phyloP scores from a whole-genome alignment of 805 yeast species.

The Metahyphopichia silvanorum region DNA sequence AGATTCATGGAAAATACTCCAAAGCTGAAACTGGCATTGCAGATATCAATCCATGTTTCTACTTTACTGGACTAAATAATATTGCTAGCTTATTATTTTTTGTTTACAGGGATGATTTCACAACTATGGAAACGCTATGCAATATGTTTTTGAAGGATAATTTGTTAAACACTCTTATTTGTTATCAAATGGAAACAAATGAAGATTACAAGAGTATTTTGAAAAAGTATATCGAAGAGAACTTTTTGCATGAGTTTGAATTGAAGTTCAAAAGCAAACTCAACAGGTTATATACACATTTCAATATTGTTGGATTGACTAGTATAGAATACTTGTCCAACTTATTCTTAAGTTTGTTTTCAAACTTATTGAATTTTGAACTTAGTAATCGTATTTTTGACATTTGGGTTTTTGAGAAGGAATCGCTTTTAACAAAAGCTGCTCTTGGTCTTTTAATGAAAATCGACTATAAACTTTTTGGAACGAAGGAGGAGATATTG shows the following conservation, averaged over 20 bases:
- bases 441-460: slow-evolving; percentile 50
- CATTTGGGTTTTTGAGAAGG: slow-evolving; percentile 60
- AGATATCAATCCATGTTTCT: slow-evolving; percentile 9
- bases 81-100: slow-evolving; percentile 42
- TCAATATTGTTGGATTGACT: slow-evolving; percentile 38
- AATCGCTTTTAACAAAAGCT: slow-evolving; percentile 46
- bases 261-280: slow-evolving; percentile 40
- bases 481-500: slow-evolving; percentile 45
- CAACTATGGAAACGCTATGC: slow-evolving; percentile 38
- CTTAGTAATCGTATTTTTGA: slow-evolving; percentile 51
- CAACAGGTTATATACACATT: slow-evolving; percentile 48
- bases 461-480: slow-evolving; percentile 49
- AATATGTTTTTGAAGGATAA: slow-evolving; percentile 23
- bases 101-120: slow-evolving; percentile 27
- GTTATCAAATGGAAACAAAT: background rate
- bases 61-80: slow-evolving; percentile 33
- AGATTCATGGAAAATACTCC: background rate
- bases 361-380: slow-evolving; percentile 45
- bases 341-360: slow-evolving; percentile 43
- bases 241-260: slow-evolving; percentile 37
- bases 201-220: slow-evolving; percentile 2
- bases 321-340: slow-evolving; percentile 41
- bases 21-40: slow-evolving; percentile 2
- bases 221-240: slow-evolving; percentile 6
- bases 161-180: slow-evolving; percentile 1